Evolutionary conservation across 345 rosid species (phyloP).

Genomic region (Eucalyptus caleyi): DNA sequence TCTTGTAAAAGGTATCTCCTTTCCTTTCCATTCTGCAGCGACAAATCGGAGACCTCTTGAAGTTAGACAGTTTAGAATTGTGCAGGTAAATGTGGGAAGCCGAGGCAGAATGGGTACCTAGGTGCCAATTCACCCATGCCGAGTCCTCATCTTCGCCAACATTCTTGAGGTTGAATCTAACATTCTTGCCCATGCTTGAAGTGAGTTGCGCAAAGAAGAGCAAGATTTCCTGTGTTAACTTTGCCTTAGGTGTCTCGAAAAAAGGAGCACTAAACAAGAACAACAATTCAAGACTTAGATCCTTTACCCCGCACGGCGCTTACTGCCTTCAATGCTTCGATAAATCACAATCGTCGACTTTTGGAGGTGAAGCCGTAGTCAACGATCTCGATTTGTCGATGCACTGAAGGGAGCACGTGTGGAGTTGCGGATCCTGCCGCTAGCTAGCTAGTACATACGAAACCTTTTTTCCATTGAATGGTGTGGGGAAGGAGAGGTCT

Average conservation of each 20-base stretch:
- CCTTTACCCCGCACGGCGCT: not conserved
- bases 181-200: conserved; percentile 58
- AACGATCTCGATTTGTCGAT: not conserved
- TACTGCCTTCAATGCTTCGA: not conserved
- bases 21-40: conserved; percentile 58
- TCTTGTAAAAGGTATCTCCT: conserved; percentile 51
- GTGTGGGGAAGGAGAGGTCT: conserved; percentile 54
- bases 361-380: not conserved
- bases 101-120: conserved; percentile 18
- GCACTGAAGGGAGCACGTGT: not conserved
- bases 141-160: conserved; percentile 46
- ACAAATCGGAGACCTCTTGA: not conserved
- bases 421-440: not conserved
- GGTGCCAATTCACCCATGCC: conserved; percentile 67
- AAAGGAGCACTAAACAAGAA: not conserved
- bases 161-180: conserved; percentile 45
- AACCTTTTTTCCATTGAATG: conserved; percentile 58
- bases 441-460: not conserved
- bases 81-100: not conserved
- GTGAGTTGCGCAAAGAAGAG: conserved; percentile 36
- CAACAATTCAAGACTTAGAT: not conserved
- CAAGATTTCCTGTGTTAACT: conserved; percentile 38
- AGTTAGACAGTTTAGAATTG: not conserved
- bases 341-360: not conserved
- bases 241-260: not conserved